Base-by-base conservation (phyloP, 2,329 filamentous ascomycete species). In the Sporothrix mexicana region DNA sequence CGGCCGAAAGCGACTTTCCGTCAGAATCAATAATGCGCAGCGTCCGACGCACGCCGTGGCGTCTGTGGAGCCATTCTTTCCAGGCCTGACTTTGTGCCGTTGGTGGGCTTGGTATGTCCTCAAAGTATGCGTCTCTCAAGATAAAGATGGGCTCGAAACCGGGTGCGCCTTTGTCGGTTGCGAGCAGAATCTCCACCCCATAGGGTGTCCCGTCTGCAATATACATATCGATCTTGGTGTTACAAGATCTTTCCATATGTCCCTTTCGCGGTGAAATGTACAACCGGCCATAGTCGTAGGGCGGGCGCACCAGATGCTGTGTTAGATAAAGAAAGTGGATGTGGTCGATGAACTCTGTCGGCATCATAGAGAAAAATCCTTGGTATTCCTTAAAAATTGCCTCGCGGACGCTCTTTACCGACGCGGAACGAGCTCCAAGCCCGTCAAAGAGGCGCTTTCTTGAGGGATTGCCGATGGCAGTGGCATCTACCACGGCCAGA, bases 281-380 rank as follows among this genome's bases (percentile, higher is more conserved):
- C 41, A 70, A 8, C 13, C 23, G 10, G 6, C 49, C 13, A 9
- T 70, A 70, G 41, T 10, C 41, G 23, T 61, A 61, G n/a, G 20
- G 41, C 4, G 12, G 2, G 41, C 47, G 20, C 13, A 20, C 68
- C 2, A 61, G 53, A n/a, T 70, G 68, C 41, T 70, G 53, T 5
- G 68, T 30, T 30, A 36, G 36, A n/a, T 70, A 70, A 23, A 70
- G 53, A 25, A 70, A 61, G 20, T 61, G 53, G 20, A 36, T 45
- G 20, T 70, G 53, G 5, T 2, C 2, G 45, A 2, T 8, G 9
- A 47, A 8, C n/a, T 1, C 23, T n/a, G 41, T 43, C 3, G n/a
- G 8, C 67, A 45, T 45, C 53, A 70, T 36, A 15, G 12, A 47
- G 20, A 49, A 7, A 2, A 7, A 23, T 1, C 23, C 20, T 15